Base-by-base conservation (phyloP, 768 basidiomycete genomes). In the Suillus ampliporus region DNA sequence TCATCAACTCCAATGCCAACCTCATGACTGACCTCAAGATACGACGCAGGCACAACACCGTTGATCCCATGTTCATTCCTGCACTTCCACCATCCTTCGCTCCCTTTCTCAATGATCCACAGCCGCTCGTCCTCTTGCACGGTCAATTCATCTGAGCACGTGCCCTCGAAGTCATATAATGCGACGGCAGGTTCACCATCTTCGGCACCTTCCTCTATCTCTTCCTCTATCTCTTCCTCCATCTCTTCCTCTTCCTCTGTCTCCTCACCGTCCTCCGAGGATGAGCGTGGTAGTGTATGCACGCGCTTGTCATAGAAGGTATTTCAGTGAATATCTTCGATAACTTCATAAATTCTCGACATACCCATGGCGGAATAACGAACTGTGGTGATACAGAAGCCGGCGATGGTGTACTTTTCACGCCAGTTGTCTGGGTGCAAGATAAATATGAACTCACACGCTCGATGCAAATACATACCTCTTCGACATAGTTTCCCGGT, bases 71-170 rank as follows among this genome's bases (percentile, higher is more conserved):
- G 71, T 1, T 77, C 74, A 72, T 96, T 94, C 64, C 89, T 83
- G 66, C 94, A 94, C 72, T 95, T 95, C 92, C 95, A 97, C 97
- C 97, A 99, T 71, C 98, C 96, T 61, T 96, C 94, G 35, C 87
- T 84, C 62, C 94, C 94, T 68, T 86, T 88, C 74, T 96, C 93
- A 11, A 99, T 70, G 14, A 98, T 83, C 38, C 83, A 73, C 31
- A 99, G 77, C 14, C 77, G 80, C 67, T 99, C 97, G 43, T 92
- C 94, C 74, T 97, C 96, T 34, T 78, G 74, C 5, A 97, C 89
- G 5, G 87, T 88, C 64, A 99, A 80, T 69, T 99, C 97, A 70
- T 99, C 97, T 13, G 83, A 71, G 31, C 87, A 88, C 65, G 94
- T 91, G 2, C 95, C 92, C 51, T 83, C 82, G 75, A 99, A 99